Evolutionary conservation across 2,329 filamentous ascomycete genomes (phyloP).

Genomic region (Fusarium avenaceum): DNA sequence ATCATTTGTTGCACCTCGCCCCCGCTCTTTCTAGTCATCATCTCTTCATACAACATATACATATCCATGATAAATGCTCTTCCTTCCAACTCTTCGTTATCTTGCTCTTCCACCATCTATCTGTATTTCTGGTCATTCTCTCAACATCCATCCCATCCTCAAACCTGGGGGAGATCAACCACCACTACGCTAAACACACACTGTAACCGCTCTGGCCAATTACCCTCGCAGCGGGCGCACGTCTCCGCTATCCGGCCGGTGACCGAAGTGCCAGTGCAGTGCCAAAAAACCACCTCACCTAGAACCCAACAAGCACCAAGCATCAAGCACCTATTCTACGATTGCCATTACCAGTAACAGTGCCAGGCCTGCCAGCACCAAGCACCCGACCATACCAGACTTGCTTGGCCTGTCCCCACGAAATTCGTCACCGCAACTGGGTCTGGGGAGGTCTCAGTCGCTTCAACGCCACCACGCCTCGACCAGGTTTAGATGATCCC

Average conservation of each 20-base stretch:
- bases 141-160: conserved; percentile 3
- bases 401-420: conserved; percentile 40
- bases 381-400: conserved; percentile 10
- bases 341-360: neutral
- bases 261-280: conserved; percentile 41
- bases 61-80: neutral
- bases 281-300: neutral
- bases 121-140: conserved; percentile 3
- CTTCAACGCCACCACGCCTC: conserved; percentile 48
- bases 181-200: conserved; percentile 27
- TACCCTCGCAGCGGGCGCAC: conserved; percentile 37
- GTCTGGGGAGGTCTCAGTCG: conserved; percentile 38
- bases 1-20: conserved; percentile 1
- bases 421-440: conserved; percentile 50
- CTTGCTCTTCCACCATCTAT: neutral
- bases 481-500: conserved; percentile 45
- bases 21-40: conserved; percentile 16
- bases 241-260: conserved; percentile 41
- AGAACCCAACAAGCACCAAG: conserved; percentile 13
- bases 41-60: conserved; percentile 2
- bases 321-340: conserved; percentile 2
- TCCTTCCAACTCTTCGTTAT: neutral
- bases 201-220: conserved; percentile 31
- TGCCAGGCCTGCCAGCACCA: neutral
- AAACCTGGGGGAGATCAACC: conserved; percentile 18